Conservation (phyloP, 768 basidiomycete species). For the Termitomyces sp. region DNA sequence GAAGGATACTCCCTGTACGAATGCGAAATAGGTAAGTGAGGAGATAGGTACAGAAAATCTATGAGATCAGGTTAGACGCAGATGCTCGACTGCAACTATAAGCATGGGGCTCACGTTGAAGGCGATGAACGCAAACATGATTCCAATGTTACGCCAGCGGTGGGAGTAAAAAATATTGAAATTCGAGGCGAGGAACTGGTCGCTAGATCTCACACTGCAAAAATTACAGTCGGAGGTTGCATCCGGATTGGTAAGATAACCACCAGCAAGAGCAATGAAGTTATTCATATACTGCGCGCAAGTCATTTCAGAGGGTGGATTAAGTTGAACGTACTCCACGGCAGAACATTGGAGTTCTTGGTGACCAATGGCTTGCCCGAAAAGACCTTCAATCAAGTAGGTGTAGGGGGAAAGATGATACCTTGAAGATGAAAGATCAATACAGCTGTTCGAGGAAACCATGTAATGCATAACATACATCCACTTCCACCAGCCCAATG, state of each 20-base stretch:
- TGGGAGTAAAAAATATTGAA: slow-evolving; percentile 59
- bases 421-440: slow-evolving; percentile 10
- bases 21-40: slow-evolving; percentile 56
- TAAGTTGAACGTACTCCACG: slow-evolving; percentile 49
- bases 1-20: slow-evolving; percentile 27
- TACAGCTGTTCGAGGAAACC: too few species aligned
- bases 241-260: slow-evolving; percentile 54
- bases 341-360: slow-evolving; percentile 44
- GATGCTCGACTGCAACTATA: not conserved
- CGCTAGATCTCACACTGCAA: slow-evolving; percentile 58
- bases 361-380: slow-evolving; percentile 40
- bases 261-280: slow-evolving; percentile 49
- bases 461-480: slow-evolving; percentile 36
- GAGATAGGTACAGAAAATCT: slow-evolving; percentile 40
- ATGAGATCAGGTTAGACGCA: not conserved
- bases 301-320: slow-evolving; percentile 49
- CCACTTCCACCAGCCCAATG: slow-evolving; percentile 66
- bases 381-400: slow-evolving; percentile 48
- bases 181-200: slow-evolving; percentile 46
- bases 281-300: slow-evolving; percentile 50
- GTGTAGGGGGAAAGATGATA: slow-evolving; percentile 49
- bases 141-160: slow-evolving; percentile 53
- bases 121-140: slow-evolving; percentile 43
- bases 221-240: slow-evolving; percentile 53
- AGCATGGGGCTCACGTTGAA: slow-evolving; percentile 43